A percentile compares a stretch with the other conserved stretches of the same genome.
phyloP scores from a whole-genome alignment of 75 land plant genomes.

The Selaginella moellendorffii region DNA sequence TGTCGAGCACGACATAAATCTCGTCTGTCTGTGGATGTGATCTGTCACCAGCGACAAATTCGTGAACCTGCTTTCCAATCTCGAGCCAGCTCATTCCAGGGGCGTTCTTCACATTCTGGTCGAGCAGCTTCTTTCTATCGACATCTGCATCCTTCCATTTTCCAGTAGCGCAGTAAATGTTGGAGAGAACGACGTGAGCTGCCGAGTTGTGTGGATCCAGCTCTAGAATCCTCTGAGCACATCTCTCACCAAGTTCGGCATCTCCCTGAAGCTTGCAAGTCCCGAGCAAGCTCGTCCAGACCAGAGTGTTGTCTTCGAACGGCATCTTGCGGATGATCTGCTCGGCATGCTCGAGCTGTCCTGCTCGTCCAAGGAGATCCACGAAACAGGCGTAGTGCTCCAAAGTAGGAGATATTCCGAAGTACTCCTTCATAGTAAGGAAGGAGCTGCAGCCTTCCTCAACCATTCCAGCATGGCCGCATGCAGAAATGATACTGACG shows the following conservation, averaged over 20 bases:
- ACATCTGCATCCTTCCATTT: conserved; percentile 5
- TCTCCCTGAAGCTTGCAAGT: conserved; percentile 27
- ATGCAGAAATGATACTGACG: neutral
- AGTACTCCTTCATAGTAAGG: conserved; percentile 12
- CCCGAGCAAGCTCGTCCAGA: conserved; percentile 25
- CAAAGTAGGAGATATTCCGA: conserved; percentile 18
- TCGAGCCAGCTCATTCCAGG: conserved; percentile 11
- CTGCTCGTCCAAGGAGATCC: conserved; percentile 31
- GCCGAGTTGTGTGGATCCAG: conserved; percentile 35
- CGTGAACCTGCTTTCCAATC: neutral
- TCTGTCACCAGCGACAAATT: conserved; percentile 1
- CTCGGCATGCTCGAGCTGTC: conserved; percentile 22
- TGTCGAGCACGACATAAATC: neutral
- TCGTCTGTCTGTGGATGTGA: conserved; percentile 8
- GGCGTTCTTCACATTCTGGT: conserved; percentile 1
- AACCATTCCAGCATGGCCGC: conserved; percentile 32
- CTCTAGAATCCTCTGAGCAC: conserved; percentile 26
- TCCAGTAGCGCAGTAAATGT: conserved; percentile 9
- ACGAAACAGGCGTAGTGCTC: conserved; percentile 36
- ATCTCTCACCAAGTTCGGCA: conserved; percentile 24
- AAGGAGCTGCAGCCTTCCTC: conserved; percentile 24
- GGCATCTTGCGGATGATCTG: conserved; percentile 25
- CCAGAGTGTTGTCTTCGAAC: conserved; percentile 15
- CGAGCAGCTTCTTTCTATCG: conserved; percentile 4
- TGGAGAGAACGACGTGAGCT: conserved; percentile 12